Conservation (phyloP, 768 basidiomycete genomes). For the Suillus subluteus region DNA sequence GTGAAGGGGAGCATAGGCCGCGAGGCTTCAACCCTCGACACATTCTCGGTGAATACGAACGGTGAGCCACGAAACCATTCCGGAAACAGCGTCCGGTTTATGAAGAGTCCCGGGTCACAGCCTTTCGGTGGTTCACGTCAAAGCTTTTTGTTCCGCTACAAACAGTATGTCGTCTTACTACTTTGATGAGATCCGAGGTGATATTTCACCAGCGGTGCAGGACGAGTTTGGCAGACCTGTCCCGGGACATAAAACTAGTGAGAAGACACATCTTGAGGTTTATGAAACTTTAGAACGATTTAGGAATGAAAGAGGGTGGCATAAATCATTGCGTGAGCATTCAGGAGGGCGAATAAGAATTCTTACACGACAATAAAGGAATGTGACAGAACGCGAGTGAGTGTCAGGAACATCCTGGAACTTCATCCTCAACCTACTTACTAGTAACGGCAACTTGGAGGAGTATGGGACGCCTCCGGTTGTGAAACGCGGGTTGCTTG, state of each 20-base stretch:
- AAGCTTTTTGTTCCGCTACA: conserved; percentile 20
- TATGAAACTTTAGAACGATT: conserved; percentile 39
- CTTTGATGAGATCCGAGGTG: conserved; percentile 37
- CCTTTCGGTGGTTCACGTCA: conserved; percentile 37
- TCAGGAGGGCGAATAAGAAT: conserved; percentile 14
- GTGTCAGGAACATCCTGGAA: conserved; percentile 13
- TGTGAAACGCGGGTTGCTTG: too few relatives aligned
- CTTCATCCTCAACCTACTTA: conserved; percentile 1
- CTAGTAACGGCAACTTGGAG: conserved; percentile 8
- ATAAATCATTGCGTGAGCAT: conserved; percentile 16
- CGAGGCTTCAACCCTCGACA: conserved; percentile 26
- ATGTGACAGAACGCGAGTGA: conserved; percentile 21
- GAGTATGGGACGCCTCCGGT: too few relatives aligned
- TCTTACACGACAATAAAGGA: conserved; percentile 11
- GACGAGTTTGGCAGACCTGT: conserved; percentile 38
- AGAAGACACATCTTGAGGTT: conserved; percentile 18
- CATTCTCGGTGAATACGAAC: conserved; percentile 25
- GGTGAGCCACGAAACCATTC: conserved; percentile 20
- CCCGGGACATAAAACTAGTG: conserved; percentile 31
- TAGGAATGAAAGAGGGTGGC: conserved; percentile 33
- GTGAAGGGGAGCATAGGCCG: conserved; percentile 22
- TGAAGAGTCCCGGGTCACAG: conserved; percentile 33
- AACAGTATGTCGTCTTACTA: conserved; percentile 26
- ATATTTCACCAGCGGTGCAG: conserved; percentile 29
- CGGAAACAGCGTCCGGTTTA: conserved; percentile 30